Evolutionary conservation across 257 asterid species (phyloP).

Genomic region (Parsonsia alboflavescens): DNA sequence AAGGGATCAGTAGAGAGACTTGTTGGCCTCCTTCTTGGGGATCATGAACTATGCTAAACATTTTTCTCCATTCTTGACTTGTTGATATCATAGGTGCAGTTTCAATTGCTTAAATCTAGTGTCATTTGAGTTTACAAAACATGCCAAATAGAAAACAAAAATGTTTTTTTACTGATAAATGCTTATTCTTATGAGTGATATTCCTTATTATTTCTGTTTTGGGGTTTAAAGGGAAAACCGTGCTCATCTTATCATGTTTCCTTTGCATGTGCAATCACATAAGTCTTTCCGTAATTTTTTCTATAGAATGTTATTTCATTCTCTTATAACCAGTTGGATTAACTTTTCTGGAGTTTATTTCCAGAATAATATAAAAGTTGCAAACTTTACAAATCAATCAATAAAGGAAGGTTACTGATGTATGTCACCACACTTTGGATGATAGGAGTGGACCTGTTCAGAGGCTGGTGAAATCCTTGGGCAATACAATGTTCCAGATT

Average conservation of each 20-base stretch:
- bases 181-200: too few species aligned
- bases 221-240: too few species aligned
- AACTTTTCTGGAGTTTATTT: neutral
- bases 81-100: neutral
- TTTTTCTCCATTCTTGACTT: neutral
- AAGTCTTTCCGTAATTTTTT: neutral
- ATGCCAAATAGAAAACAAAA: neutral
- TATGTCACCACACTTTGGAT: slow-evolving; percentile 18
- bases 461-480: slow-evolving; percentile 73
- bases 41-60: neutral
- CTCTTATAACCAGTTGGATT: neutral
- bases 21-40: neutral
- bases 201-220: too few species aligned
- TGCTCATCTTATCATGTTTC: too few species aligned
- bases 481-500: slow-evolving; percentile 71
- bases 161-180: neutral
- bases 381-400: neutral
- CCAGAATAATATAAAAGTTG: neutral
- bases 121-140: neutral
- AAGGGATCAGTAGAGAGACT: neutral
- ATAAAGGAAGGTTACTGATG: neutral
- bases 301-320: neutral
- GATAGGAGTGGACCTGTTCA: slow-evolving; percentile 69
- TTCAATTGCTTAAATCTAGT: neutral
- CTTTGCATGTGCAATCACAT: too few species aligned